Base-by-base conservation (phyloP, 257 asterid species). In the Gentiana dahurica region DNA sequence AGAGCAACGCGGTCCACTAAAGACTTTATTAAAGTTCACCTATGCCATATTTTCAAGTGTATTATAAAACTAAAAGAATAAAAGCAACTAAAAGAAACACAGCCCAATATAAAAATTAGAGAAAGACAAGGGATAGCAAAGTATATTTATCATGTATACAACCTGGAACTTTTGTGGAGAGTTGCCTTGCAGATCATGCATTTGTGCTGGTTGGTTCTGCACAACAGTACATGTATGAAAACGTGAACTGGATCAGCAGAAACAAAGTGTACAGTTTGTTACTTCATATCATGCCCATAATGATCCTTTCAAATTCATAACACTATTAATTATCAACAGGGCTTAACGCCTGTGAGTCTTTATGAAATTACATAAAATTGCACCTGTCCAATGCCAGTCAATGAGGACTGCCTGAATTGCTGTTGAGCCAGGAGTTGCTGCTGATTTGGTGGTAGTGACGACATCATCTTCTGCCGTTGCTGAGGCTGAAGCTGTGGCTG, bases 341-440 rank as follows among this genome's bases (percentile, higher is more conserved):
- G 24, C 24, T 24, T 24, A 24, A 24, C 24, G 24, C 24, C 24
- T 24, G 24, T 24, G 24, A 24, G 24, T 24, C 24, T 24, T 24
- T 24, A 24, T 24, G 24, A 24, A 24, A 24, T 24, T 0, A 24
- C 24, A 24, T 53, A 32, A 63, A 49, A 43, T n/a, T 53, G 58
- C 75, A 91, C 98, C 86, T 91, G 98, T 47, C 94, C 96, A 61
- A 83, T 68, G 71, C 85, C 85, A 69, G 86, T 68, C 85, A 91
- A 79, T 46, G 95, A 58, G 4, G 96, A 75, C 70, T 86, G 89
- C 74, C 98, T 81, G 48, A 85, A 70, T 72, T 82, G 96, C 63
- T 77, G 96, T 43, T 88, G 95, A 68, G 83, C 80, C 51, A 91
- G 70, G 73, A 82, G 81, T 66, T 84, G 95, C 64, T 85, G 95